Conservation (phyloP, 345 rosid genomes). For the Cochlearia excelsa region DNA sequence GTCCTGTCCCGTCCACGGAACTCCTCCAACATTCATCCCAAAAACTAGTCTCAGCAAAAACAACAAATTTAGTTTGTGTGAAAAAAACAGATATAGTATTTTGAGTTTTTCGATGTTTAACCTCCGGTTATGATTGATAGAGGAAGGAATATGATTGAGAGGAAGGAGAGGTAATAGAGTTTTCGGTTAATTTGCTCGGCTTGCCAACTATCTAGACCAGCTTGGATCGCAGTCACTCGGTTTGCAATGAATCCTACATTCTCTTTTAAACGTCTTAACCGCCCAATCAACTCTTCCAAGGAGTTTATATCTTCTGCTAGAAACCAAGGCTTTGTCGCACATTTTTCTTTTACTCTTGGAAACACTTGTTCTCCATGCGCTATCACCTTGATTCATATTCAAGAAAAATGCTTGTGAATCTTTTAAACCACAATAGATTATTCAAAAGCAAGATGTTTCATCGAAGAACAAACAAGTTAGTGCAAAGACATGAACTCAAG, state of each 20-base stretch:
- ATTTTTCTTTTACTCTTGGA: constrained; percentile 86
- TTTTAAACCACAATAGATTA: too few species aligned
- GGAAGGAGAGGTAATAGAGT: constrained; percentile 91
- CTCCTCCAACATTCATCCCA: constrained; percentile 99
- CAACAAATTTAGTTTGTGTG: background rate
- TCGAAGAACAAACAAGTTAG: too few species aligned
- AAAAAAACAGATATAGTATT: background rate
- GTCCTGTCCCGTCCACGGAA: constrained; percentile 90
- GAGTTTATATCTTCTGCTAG: constrained; percentile 53
- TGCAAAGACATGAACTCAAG: too few species aligned
- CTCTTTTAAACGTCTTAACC: constrained; percentile 84
- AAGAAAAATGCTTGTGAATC: constrained; percentile 6
- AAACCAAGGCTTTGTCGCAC: constrained; percentile 69
- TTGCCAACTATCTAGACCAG: constrained; percentile 95
- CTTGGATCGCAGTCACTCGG: constrained; percentile 86
- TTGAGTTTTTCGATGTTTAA: background rate
- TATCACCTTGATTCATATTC: constrained; percentile 49
- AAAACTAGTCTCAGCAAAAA: constrained; percentile 50
- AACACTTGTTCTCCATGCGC: constrained; percentile 96
- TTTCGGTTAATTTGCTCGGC: constrained; percentile 90
- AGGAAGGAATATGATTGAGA: constrained; percentile 91
- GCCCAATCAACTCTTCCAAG: constrained; percentile 76
- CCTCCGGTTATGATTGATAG: constrained; percentile 94
- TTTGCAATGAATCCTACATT: constrained; percentile 90
- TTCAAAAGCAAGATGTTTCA: too few species aligned